Evolutionary conservation across 805 yeast species (phyloP).

Genomic region (Saccharomycopsis fibuligera): DNA sequence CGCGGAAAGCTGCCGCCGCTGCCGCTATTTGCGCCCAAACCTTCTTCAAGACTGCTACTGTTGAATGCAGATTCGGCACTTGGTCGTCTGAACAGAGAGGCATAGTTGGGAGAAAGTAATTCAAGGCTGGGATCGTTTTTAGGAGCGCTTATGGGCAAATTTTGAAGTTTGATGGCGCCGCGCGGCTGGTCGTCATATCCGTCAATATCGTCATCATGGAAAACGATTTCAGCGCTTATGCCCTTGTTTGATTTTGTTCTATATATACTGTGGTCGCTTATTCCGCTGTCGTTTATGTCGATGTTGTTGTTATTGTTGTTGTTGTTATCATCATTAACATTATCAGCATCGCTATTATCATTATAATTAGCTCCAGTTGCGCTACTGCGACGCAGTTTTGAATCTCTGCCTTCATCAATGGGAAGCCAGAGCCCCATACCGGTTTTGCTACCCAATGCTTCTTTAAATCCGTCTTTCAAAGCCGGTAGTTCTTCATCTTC

Average conservation of each 20-base stretch:
- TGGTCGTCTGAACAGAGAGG: background rate
- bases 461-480: conserved; percentile 1
- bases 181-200: background rate
- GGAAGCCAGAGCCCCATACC: conserved; percentile 4
- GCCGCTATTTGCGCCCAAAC: background rate
- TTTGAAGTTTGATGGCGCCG: conserved; percentile 16
- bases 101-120: conserved; percentile 14
- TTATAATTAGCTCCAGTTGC: too few relatives aligned
- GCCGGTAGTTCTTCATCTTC: conserved; percentile 7
- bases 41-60: conserved; percentile 8
- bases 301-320: background rate
- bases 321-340: background rate
- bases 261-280: too few relatives aligned
- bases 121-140: conserved; percentile 17
- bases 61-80: conserved; percentile 1
- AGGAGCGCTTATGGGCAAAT: conserved; percentile 11
- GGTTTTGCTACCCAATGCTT: background rate
- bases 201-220: conserved; percentile 7
- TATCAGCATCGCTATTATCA: background rate
- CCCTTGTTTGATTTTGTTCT: too few relatives aligned
- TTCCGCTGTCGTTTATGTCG: too few relatives aligned
- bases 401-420: background rate
- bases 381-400: too few relatives aligned
- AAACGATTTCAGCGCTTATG: background rate
- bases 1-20: background rate